Percentiles rank a stretch among this genome's conserved stretches.
Conservation (phyloP, 1,284 basidiomycete species). For the Thelephora terrestris region DNA sequence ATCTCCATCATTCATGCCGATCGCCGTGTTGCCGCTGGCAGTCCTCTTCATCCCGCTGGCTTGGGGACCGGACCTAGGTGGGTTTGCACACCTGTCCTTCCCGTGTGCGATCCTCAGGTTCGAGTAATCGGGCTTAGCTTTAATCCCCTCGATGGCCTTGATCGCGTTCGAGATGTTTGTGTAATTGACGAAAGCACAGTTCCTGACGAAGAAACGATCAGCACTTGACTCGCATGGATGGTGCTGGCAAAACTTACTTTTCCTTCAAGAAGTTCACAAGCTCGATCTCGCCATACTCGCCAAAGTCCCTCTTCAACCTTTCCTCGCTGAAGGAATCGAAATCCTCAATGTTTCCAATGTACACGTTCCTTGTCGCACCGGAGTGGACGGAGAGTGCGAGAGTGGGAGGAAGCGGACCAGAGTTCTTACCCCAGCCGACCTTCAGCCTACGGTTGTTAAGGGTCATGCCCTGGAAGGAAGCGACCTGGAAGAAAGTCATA, state of each 20-base stretch:
- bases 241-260: constrained; percentile 46
- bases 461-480: constrained; percentile 78
- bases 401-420: constrained; percentile 73
- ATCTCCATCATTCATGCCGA: not conserved
- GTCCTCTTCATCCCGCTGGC: constrained; percentile 33
- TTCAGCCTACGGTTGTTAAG: constrained; percentile 87
- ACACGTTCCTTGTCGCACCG: constrained; percentile 90
- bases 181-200: constrained; percentile 94
- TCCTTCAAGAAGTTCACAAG: constrained; percentile 92
- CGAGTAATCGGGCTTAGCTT: constrained; percentile 76
- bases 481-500: constrained; percentile 85
- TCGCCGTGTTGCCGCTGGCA: constrained; percentile 21
- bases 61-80: constrained; percentile 72
- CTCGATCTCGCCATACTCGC: constrained; percentile 90
- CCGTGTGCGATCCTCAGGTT: constrained; percentile 83
- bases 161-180: constrained; percentile 87
- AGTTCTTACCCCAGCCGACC: constrained; percentile 92
- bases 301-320: constrained; percentile 80
- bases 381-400: constrained; percentile 80
- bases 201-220: constrained; percentile 33
- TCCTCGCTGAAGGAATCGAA: constrained; percentile 83
- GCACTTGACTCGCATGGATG: not conserved
- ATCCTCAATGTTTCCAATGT: constrained; percentile 88
- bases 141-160: constrained; percentile 90
- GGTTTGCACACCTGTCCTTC: constrained; percentile 90